Evolutionary conservation across 768 basidiomycete genomes (phyloP).

Genomic region (Bullera alba): DNA sequence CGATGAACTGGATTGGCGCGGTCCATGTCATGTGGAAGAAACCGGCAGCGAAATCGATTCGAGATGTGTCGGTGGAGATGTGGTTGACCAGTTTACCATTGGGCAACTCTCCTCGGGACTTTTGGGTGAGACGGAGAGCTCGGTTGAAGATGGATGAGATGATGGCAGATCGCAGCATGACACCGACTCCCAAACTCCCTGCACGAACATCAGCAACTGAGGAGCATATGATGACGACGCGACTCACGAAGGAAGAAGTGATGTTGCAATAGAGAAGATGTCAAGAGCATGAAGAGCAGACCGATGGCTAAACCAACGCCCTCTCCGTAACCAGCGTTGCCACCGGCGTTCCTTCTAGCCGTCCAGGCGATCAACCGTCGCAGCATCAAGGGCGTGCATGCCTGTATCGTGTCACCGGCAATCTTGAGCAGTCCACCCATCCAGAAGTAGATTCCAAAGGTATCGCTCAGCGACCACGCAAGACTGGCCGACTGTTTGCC

Average conservation of each 20-base stretch:
- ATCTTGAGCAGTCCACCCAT: slow-evolving; percentile 50
- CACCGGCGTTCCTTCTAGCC: slow-evolving; percentile 14
- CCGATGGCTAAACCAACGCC: slow-evolving; percentile 71
- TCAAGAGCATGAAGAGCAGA: slow-evolving; percentile 62
- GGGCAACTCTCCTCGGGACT: slow-evolving; percentile 68
- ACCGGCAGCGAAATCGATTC: slow-evolving; percentile 71
- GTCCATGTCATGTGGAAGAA: slow-evolving; percentile 60
- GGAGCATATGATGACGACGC: slow-evolving; percentile 58
- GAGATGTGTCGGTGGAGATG: slow-evolving; percentile 57
- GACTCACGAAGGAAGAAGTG: slow-evolving; percentile 71
- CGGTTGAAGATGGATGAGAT: slow-evolving; percentile 80
- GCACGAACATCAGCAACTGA: slow-evolving; percentile 75
- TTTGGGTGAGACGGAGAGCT: slow-evolving; percentile 61
- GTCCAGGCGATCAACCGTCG: slow-evolving; percentile 39
- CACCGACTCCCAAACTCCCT: slow-evolving; percentile 63
- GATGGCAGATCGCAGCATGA: slow-evolving; percentile 72
- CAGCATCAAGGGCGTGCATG: slow-evolving; percentile 32
- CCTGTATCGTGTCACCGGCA: slow-evolving; percentile 47
- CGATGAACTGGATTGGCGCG: slow-evolving; percentile 18
- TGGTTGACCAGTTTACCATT: slow-evolving; percentile 90
- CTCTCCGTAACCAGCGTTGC: slow-evolving; percentile 46
- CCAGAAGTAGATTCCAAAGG: slow-evolving; percentile 38
- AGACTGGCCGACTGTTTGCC: slow-evolving; percentile 42
- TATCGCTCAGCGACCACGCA: slow-evolving; percentile 40
- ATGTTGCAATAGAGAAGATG: slow-evolving; percentile 62